Evolutionary conservation across 345 rosid genomes (phyloP).

Genomic region (Moringa oleifera): DNA sequence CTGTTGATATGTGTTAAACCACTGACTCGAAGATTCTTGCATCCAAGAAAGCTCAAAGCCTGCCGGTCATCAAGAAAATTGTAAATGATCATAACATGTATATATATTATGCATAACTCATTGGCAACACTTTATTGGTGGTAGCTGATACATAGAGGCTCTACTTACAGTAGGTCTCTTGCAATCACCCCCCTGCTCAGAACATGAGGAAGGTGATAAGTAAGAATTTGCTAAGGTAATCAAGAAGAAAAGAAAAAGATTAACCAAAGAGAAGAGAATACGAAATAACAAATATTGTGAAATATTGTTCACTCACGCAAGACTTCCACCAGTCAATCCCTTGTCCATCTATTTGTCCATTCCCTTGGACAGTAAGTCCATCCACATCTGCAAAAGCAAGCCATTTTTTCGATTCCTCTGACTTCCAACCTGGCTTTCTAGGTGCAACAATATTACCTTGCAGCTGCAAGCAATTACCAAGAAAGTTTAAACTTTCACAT

Average conservation of each 20-base stretch:
- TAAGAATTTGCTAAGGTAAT: too few species aligned
- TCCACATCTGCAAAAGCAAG: neutral
- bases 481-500: too few species aligned
- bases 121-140: too few species aligned
- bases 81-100: too few species aligned
- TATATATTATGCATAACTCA: too few species aligned
- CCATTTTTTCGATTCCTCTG: neutral
- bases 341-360: constrained; percentile 16
- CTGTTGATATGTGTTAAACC: constrained; percentile 24
- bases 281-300: neutral
- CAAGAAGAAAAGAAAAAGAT: too few species aligned
- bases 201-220: too few species aligned
- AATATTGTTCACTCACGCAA: neutral
- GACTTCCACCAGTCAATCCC: constrained; percentile 20
- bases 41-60: constrained; percentile 17
- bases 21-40: constrained; percentile 9
- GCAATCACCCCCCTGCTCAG: too few species aligned
- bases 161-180: too few species aligned
- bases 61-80: too few species aligned
- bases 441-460: constrained; percentile 2
- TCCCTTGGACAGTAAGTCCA: constrained; percentile 10
- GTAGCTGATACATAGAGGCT: too few species aligned
- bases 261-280: neutral
- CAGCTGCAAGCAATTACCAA: too few species aligned
- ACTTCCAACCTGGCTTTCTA: neutral